These are phyloP conservation scores for Stachybotrys elegans DNA, from an alignment of 2,329 filamentous ascomycete genomes.

Conservation along the genomic window DNA sequence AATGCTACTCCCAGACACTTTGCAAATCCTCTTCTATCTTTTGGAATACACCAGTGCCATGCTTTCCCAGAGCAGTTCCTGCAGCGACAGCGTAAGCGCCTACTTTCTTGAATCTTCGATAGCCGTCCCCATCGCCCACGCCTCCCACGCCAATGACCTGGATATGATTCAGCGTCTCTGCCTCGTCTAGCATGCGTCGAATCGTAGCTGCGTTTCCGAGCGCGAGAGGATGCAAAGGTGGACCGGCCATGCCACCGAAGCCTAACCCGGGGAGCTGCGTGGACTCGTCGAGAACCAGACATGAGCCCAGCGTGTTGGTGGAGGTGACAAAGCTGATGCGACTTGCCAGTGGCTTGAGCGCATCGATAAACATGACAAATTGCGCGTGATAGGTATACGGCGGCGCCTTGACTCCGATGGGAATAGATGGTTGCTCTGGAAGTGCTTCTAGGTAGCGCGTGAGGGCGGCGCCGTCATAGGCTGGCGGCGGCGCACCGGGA, in stretches of 20 bases:
- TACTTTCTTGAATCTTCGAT: slow-evolving; percentile 58
- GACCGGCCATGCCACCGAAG: slow-evolving; percentile 67
- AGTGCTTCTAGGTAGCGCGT: slow-evolving; percentile 49
- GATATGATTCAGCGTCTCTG: slow-evolving; percentile 44
- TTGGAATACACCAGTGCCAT: slow-evolving; percentile 57
- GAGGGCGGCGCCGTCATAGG: slow-evolving; percentile 54
- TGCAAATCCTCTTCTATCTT: slow-evolving; percentile 45
- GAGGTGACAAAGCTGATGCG: slow-evolving; percentile 64
- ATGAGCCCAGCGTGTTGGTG: slow-evolving; percentile 68
- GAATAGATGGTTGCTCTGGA: slow-evolving; percentile 26
- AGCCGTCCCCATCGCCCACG: slow-evolving; percentile 59
- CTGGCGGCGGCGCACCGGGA: slow-evolving; percentile 60
- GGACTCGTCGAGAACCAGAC: slow-evolving; percentile 46
- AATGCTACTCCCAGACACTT: too few relatives aligned
- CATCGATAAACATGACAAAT: slow-evolving; percentile 51
- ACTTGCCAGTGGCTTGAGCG: slow-evolving; percentile 33
- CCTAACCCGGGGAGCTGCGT: slow-evolving; percentile 51
- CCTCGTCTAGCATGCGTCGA: slow-evolving; percentile 50
- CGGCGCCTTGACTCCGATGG: slow-evolving; percentile 65
- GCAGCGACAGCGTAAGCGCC: slow-evolving; percentile 65
- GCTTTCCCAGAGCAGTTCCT: slow-evolving; percentile 62
- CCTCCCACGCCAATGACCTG: slow-evolving; percentile 68
- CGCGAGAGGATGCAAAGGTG: slow-evolving; percentile 66
- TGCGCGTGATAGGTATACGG: slow-evolving; percentile 69
- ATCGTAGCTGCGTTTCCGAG: slow-evolving; percentile 71